phyloP scores from a whole-genome alignment of 208 protist genomes.

The Leishmania gerbilli region DNA sequence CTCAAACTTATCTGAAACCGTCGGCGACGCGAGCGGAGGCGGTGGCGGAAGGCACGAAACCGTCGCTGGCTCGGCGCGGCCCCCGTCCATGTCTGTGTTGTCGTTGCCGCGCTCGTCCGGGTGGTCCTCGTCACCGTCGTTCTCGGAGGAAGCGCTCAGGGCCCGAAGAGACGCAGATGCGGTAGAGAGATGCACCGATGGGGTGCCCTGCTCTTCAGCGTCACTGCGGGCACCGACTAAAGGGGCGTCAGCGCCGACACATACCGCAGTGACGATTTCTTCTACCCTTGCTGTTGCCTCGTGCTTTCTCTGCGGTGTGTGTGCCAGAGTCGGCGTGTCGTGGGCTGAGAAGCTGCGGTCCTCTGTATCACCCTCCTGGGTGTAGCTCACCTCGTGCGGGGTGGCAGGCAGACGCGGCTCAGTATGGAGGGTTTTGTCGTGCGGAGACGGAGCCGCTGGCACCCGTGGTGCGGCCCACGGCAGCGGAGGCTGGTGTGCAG shows the following conservation, averaged over 20 bases:
- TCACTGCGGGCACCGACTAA: neutral
- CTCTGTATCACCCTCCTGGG: constrained; percentile 19
- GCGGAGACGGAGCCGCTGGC: neutral
- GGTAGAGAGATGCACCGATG: constrained; percentile 9
- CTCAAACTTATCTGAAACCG: neutral
- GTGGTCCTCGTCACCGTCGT: constrained; percentile 2
- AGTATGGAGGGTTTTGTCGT: neutral
- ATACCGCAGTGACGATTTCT: neutral
- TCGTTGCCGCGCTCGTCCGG: neutral
- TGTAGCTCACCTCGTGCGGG: constrained; percentile 22
- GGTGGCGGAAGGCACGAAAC: constrained; percentile 11
- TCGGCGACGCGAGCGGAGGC: neutral
- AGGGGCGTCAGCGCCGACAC: neutral
- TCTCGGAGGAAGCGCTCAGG: neutral
- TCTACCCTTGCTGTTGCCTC: neutral
- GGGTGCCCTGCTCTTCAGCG: constrained; percentile 3
- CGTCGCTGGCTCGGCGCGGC: constrained; percentile 8
- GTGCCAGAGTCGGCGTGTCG: neutral
- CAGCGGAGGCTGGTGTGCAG: constrained; percentile 7
- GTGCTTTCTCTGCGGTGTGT: neutral
- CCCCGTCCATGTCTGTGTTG: neutral
- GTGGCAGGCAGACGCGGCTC: constrained; percentile 3
- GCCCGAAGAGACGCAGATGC: constrained; percentile 3
- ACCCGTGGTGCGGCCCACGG: constrained; percentile 12
- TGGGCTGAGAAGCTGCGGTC: constrained; percentile 22